Evolutionary conservation across 352 stramenopile species (phyloP).

Genomic region (Globisporangium apiculatum): DNA sequence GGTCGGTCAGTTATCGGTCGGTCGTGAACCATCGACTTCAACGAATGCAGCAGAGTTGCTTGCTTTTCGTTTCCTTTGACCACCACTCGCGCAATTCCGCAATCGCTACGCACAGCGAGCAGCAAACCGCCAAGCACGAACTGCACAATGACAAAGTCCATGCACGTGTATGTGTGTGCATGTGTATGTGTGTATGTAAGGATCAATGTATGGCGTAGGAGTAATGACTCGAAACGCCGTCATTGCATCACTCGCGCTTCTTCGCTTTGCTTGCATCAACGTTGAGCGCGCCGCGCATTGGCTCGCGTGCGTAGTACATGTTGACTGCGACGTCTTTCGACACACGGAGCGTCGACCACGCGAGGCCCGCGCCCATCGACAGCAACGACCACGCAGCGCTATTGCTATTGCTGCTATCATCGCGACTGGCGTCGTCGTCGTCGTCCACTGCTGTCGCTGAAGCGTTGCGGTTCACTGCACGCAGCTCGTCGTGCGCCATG

Average conservation of each 20-base stretch:
- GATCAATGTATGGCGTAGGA: too few relatives aligned
- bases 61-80: too few relatives aligned
- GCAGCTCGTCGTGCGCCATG: constrained; percentile 20
- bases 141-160: too few relatives aligned
- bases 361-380: constrained; percentile 23
- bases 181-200: too few relatives aligned
- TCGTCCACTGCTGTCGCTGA: neutral
- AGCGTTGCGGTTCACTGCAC: constrained; percentile 8
- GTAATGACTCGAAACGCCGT: neutral
- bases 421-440: neutral
- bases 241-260: neutral
- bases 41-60: too few relatives aligned
- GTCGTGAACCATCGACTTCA: too few relatives aligned
- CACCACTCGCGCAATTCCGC: too few relatives aligned
- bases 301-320: constrained; percentile 35
- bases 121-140: too few relatives aligned
- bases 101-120: too few relatives aligned
- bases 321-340: constrained; percentile 36
- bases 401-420: neutral
- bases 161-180: too few relatives aligned
- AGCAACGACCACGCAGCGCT: constrained; percentile 14
- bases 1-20: too few relatives aligned
- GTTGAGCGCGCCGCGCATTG: constrained; percentile 29
- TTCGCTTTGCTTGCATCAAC: neutral
- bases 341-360: constrained; percentile 37